Evolutionary conservation across 2,329 filamentous ascomycete species (phyloP), one percentile per base, ranked within the genome.

Genomic region (Colletotrichum sansevieriae): DNA sequence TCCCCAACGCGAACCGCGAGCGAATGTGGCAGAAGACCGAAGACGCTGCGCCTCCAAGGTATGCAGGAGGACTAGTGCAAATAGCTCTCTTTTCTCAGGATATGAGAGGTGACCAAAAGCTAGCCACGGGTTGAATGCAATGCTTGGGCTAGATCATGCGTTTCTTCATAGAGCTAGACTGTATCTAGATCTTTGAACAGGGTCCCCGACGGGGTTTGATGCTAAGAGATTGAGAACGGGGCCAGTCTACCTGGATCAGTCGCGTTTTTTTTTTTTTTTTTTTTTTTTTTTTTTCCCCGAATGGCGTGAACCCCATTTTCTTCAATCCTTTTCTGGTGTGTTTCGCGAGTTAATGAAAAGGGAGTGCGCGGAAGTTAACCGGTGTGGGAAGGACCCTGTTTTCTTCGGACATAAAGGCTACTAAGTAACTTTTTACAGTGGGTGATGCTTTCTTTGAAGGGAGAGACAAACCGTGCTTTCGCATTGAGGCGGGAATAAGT

Each of bases 401-500:
- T n/a, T n/a, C n/a, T n/a, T n/a, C n/a, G n/a, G n/a, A n/a, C n/a
- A n/a, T n/a, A n/a, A n/a, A n/a, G n/a, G n/a, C n/a, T n/a, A 18
- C 18, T 18, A 18, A 18, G 18, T 18, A 18, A 18, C 18, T 18
- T 62, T 62, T 54, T 54, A 22, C 4, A 25, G 22, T 43, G 22
- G 39, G 25, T 25, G 25, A 4, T 44, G 12, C 9, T 35, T 8
- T 37, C 22, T 54, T 62, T 35, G 41, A 46, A 11, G 22, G 39
- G 37, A 37, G 39, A 63, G 41, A 54, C 47, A 33, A 54, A 35
- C 4, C 46, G 57, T 49, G 44, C 47, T 11, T 54, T 54, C 59
- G 37, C 59, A 62, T 54, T 37, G 44, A 44, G 22, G 33, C 47
- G 59, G 47, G 47, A 52, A 62, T 56, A 46, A 46, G 10, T 37